Base-by-base conservation (phyloP, 2,329 filamentous ascomycete genomes). In the Waltergamsia citrina region DNA sequence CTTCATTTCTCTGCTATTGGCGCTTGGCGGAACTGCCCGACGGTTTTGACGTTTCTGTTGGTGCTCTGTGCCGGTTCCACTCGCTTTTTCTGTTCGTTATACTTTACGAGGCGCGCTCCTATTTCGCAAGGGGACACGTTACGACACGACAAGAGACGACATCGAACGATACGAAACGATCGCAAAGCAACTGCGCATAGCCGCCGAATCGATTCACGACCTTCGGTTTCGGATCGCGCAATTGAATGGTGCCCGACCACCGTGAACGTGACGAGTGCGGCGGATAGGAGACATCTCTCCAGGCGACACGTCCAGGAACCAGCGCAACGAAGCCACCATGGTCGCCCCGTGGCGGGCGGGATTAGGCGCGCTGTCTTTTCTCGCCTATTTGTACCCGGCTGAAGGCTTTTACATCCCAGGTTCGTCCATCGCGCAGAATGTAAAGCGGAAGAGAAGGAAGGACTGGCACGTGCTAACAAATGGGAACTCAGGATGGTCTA, bases 361-460 rank as follows among this genome's bases (percentile, higher is more conserved):
- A 49, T 58, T 56, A 44, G 42, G 50, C 43, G 52, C 51, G 43
- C 45, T 56, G 45, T 54, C 58, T 46, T 69, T 62, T 51, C 51
- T 78, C 23, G 42, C 72, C 35, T 41, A 50, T 11, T 33, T 47
- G 5, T 40, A 33, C 27, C 38, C 43, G 8, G 41, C 64, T 14
- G 64, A 78, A 34, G 83, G 81, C 24, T 93, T 93, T 56, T 94
- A 93, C 56, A 82, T 94, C 46, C 86, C 86, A 48, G 85, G 85
- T 90, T 70, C 48, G 65, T 40, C 35, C n/a, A 18, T 41, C 31
- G 9, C 23, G 15, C 41, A 29, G 32, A 33, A 23, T 20, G 24
- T 35, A 6, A 6, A 5, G 12, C 19, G 16, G 17, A 31, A n/a
- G 10, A 9, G 6, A 30, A 10, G n/a, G 22, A n/a, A 24, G 8